phyloP scores from a whole-genome alignment of 371 early-diverging fungal species.

The Mortierella sp. region DNA sequence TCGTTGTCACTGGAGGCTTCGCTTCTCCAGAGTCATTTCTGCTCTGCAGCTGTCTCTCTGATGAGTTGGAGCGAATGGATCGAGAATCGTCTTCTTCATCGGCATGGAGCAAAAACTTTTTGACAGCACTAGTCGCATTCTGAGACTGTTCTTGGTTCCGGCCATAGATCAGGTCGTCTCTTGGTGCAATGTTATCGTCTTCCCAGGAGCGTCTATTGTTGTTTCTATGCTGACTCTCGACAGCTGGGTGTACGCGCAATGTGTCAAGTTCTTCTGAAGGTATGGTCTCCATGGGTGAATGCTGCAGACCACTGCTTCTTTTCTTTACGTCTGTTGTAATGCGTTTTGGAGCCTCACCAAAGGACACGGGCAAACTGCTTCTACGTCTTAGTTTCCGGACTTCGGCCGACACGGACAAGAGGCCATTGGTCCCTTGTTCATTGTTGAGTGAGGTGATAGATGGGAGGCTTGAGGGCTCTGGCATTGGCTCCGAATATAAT shows the following conservation, averaged over 20 bases:
- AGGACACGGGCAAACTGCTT: constrained; percentile 41
- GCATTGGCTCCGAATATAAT: background rate
- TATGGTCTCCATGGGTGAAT: constrained; percentile 15
- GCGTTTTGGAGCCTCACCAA: constrained; percentile 18
- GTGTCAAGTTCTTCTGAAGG: background rate
- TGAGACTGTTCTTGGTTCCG: background rate
- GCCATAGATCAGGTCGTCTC: constrained; percentile 3
- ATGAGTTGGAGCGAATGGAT: background rate
- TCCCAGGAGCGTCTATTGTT: constrained; percentile 18
- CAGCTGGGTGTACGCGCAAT: background rate
- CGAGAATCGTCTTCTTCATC: constrained; percentile 23
- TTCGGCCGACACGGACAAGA: constrained; percentile 1
- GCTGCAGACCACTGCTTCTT: constrained; percentile 30
- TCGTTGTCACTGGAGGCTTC: constrained; percentile 15
- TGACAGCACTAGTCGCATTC: background rate
- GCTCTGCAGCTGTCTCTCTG: constrained; percentile 15
- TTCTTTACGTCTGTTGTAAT: constrained; percentile 15
- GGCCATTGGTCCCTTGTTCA: background rate
- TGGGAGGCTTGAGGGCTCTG: background rate
- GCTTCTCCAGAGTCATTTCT: constrained; percentile 12
- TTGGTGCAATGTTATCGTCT: constrained; percentile 5
- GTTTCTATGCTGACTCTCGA: background rate
- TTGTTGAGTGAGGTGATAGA: background rate
- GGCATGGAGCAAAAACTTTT: constrained; percentile 6
- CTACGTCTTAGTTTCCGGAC: constrained; percentile 38